phyloP scores from a whole-genome alignment of 2,329 filamentous ascomycete genomes.

The Neocatenulostroma microsporum region DNA sequence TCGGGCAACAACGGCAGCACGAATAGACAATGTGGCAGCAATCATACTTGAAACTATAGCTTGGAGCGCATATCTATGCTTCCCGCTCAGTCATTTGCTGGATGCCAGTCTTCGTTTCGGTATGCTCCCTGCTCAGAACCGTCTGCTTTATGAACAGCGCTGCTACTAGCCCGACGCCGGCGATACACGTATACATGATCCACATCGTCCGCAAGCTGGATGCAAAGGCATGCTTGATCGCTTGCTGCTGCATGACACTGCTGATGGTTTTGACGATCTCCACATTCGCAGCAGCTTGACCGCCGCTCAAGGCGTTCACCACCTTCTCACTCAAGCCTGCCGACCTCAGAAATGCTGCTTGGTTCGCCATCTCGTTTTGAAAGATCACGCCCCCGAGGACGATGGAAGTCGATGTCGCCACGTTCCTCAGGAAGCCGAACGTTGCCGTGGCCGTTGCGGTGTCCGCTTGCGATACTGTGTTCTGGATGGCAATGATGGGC shows the following conservation, averaged over 20 bases:
- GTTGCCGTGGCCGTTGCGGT: slow-evolving; percentile 47
- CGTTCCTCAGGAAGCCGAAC: slow-evolving; percentile 40
- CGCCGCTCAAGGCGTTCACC: slow-evolving; percentile 33
- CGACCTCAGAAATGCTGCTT: slow-evolving; percentile 7
- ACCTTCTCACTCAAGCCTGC: slow-evolving; percentile 20
- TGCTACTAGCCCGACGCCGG: slow-evolving; percentile 35
- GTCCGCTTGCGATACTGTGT: slow-evolving; percentile 39
- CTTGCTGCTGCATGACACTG: slow-evolving; percentile 32
- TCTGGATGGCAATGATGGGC: slow-evolving; percentile 50
- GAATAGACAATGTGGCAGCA: too few relatives aligned
- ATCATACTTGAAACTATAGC: too few relatives aligned
- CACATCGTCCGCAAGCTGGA: slow-evolving; percentile 45
- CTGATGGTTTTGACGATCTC: slow-evolving; percentile 35
- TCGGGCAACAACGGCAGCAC: too few relatives aligned
- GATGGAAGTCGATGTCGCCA: slow-evolving; percentile 41
- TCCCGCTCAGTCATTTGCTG: slow-evolving; percentile 12
- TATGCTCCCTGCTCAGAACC: slow-evolving; percentile 43
- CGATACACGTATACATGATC: slow-evolving; percentile 40
- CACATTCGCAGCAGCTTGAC: slow-evolving; percentile 42
- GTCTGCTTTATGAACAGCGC: slow-evolving; percentile 40
- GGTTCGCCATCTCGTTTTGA: slow-evolving; percentile 35
- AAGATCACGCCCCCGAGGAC: slow-evolving; percentile 47
- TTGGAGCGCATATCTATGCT: too few relatives aligned
- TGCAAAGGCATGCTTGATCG: slow-evolving; percentile 40
- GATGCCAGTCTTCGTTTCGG: slow-evolving; percentile 45